phyloP scores from a whole-genome alignment of 1,284 basidiomycete species.

The Termitomyces sp. region DNA sequence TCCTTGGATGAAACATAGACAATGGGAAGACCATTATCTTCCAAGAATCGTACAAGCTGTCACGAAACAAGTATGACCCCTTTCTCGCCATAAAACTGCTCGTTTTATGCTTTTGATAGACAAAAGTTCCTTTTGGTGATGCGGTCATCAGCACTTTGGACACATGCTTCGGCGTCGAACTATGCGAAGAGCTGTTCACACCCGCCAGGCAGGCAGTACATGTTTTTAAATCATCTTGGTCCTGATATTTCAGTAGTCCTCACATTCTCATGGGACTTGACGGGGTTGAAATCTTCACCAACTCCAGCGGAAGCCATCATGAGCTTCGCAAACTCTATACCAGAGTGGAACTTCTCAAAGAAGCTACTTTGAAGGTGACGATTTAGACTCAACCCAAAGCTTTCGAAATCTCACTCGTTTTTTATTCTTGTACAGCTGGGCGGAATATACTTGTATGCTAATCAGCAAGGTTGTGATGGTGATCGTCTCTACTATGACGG shows the following conservation, averaged over 20 bases:
- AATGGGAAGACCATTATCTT: conserved; percentile 86
- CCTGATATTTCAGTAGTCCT: conserved; percentile 50
- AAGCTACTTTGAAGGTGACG: conserved; percentile 87
- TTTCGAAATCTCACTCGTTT: not conserved
- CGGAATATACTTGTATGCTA: conserved; percentile 95
- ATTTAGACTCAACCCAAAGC: not conserved
- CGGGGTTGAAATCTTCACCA: conserved; percentile 98
- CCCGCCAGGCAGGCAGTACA: conserved; percentile 70
- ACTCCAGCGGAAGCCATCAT: conserved; percentile 96
- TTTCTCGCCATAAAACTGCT: not conserved
- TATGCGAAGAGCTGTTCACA: conserved; percentile 97
- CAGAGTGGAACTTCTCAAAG: conserved; percentile 92
- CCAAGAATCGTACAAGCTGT: conserved; percentile 83
- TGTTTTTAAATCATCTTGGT: conserved; percentile 1
- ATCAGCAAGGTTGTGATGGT: conserved; percentile 98
- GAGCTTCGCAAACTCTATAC: conserved; percentile 92
- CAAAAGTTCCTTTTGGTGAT: conserved; percentile 92
- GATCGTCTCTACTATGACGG: conserved; percentile 98
- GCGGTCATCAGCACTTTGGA: conserved; percentile 91
- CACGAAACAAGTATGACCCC: conserved; percentile 73
- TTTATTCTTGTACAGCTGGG: conserved; percentile 61
- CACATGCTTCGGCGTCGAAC: conserved; percentile 92
- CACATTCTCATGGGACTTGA: conserved; percentile 97
- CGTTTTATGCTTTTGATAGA: conserved; percentile 34
- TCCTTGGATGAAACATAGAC: conserved; percentile 86